A percentile compares a stretch with the other conserved stretches of the same genome.
Evolutionary conservation across 495 filamentous ascomycete species (phyloP).

Genomic region (Ascodesmis nigricans): DNA sequence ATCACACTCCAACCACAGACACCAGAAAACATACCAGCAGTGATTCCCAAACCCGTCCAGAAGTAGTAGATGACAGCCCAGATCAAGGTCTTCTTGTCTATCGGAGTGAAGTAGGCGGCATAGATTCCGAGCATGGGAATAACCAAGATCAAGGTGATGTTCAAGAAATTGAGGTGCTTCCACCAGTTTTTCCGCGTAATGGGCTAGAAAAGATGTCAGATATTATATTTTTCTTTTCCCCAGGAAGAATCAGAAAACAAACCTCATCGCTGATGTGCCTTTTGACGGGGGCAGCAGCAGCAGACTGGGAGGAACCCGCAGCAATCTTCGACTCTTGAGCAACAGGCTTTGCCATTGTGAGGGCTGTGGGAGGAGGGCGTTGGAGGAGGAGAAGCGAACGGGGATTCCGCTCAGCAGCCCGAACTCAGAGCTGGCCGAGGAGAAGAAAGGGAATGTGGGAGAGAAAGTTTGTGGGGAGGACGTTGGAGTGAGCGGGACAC

Average conservation of each 20-base stretch:
- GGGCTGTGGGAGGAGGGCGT: too few species aligned
- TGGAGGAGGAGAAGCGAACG: too few species aligned
- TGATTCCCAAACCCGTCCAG: constrained; percentile 75
- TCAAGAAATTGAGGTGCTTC: constrained; percentile 93
- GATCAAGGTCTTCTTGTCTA: constrained; percentile 50
- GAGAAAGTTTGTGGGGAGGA: too few species aligned
- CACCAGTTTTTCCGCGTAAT: constrained; percentile 81
- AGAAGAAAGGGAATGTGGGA: too few species aligned
- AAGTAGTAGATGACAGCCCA: constrained; percentile 83
- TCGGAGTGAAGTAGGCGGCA: constrained; percentile 59
- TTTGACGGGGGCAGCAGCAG: too few species aligned
- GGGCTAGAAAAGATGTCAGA: constrained; percentile 26
- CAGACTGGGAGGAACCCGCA: too few species aligned
- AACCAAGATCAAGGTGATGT: constrained; percentile 66
- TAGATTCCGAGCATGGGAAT: constrained; percentile 60
- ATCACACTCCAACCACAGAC: neutral
- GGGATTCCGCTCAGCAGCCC: too few species aligned
- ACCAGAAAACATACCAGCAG: constrained; percentile 37
- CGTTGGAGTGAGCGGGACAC: too few species aligned
- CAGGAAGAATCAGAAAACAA: neutral
- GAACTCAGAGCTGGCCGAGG: too few species aligned
- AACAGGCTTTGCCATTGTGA: too few species aligned
- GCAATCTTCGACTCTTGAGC: too few species aligned
- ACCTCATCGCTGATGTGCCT: too few species aligned
- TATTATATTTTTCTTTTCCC: constrained; percentile 2